Base-by-base conservation (phyloP, 306 rosid species). In the Phaseolus lunatus region DNA sequence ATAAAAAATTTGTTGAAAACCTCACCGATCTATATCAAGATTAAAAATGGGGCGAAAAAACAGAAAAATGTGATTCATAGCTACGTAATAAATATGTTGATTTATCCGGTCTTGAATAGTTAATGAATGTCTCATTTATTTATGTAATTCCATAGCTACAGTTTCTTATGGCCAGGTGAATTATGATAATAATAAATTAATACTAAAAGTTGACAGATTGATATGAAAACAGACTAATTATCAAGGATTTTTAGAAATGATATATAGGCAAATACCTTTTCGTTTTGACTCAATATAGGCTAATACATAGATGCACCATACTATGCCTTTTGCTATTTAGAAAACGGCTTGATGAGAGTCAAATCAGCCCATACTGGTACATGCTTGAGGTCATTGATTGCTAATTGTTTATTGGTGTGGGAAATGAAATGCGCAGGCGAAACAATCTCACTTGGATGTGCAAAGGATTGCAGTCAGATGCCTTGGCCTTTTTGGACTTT, bases 401-500 rank as follows among this genome's bases (percentile, higher is more conserved):
- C 56, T 67, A 39, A 26, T 43, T 71, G 41, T 49, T 61, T 54
- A 43, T 76, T 35, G 57, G 12, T 77, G 39, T 80, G 84, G 72
- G 53, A 68, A 79, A 63, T 87, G 81, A 76, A 39, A 67, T 88
- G 85, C 79, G 85, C 91, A 94, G 98, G 97, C 92, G 54, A 95
- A 88, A 85, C 99, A 95, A 85, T 86, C 85, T 77, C 89, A 92
- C 76, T 82, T 90, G 79, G 97, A 92, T 74, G 97, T 92, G 80
- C 97, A 92, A 82, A 89, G 97, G 86, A 89, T 92, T 72, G 88
- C 97, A 10, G 45, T 90, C 67, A 90, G 97, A 84, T 90, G 99
- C 78, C 92, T 95, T 48, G 99, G 97, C 52, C 96, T 92, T 74
- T 95, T 87, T 83, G 99, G 97, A 29, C 87, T 95, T 89, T 77